Evolutionary conservation across 768 basidiomycete genomes (phyloP).

Genomic region (Fomitopsis pulvina): DNA sequence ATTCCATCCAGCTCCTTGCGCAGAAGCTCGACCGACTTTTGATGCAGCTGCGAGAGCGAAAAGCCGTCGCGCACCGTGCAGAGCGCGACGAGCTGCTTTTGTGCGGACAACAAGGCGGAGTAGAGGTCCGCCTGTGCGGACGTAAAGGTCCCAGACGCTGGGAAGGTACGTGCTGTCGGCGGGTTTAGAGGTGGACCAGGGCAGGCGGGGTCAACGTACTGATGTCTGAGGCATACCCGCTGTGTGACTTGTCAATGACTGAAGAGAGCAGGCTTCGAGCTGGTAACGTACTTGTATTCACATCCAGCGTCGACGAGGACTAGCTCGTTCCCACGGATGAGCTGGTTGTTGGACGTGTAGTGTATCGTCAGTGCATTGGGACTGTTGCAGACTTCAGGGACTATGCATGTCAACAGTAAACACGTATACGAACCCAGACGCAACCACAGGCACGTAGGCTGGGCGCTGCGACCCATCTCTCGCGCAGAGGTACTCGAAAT

Average conservation of each 20-base stretch:
- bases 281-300: slow-evolving; percentile 69
- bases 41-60: slow-evolving; percentile 73
- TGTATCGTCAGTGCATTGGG: slow-evolving; percentile 89
- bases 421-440: slow-evolving; percentile 64
- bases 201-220: slow-evolving; percentile 37
- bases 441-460: slow-evolving; percentile 98
- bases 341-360: slow-evolving; percentile 87
- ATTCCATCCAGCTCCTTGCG: slow-evolving; percentile 70
- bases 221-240: slow-evolving; percentile 93
- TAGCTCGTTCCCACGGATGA: slow-evolving; percentile 64
- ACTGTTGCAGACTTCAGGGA: slow-evolving; percentile 29
- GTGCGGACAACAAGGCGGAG: slow-evolving; percentile 62
- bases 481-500: slow-evolving; percentile 86
- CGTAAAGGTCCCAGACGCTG: slow-evolving; percentile 76
- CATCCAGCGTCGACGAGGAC: slow-evolving; percentile 90
- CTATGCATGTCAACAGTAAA: not conserved
- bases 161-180: slow-evolving; percentile 73
- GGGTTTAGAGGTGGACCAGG: not conserved
- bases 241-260: slow-evolving; percentile 23
- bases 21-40: slow-evolving; percentile 59
- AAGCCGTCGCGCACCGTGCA: slow-evolving; percentile 53
- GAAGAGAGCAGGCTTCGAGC: not conserved
- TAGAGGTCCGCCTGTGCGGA: slow-evolving; percentile 82
- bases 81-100: slow-evolving; percentile 56
- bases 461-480: slow-evolving; percentile 75